Conservation (phyloP, 192 early-diverging fungal genomes). For the Gamsiella multidivaricata region DNA sequence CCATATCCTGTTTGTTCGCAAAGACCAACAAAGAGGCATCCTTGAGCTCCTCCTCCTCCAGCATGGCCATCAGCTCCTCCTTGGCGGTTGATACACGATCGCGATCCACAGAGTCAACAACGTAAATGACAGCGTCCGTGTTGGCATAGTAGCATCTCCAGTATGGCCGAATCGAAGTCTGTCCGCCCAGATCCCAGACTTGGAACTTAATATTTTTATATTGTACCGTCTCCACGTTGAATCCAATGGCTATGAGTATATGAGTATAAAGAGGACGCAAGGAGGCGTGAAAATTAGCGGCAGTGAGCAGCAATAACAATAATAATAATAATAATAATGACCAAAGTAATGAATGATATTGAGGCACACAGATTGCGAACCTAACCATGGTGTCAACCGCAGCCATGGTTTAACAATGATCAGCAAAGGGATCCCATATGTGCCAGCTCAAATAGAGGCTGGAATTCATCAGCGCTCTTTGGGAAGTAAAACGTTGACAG, state of each 20-base stretch:
- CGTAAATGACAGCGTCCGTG: slow-evolving; percentile 98
- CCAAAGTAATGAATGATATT: too few species aligned
- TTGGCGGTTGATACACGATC: slow-evolving; percentile 89
- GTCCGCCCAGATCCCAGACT: slow-evolving; percentile 97
- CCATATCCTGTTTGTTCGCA: slow-evolving; percentile 99
- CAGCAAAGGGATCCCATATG: too few species aligned
- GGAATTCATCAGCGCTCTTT: too few species aligned
- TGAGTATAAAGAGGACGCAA: too few species aligned
- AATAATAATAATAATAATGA: neutral
- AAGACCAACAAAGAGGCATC: slow-evolving; percentile 91
- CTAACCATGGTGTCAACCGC: too few species aligned
- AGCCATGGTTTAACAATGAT: too few species aligned
- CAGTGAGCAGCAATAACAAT: neutral
- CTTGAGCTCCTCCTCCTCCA: slow-evolving; percentile 94
- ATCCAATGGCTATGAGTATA: slow-evolving; percentile 76
- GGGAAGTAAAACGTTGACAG: too few species aligned
- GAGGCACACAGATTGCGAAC: too few species aligned
- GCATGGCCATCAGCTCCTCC: slow-evolving; percentile 93
- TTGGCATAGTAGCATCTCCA: slow-evolving; percentile 99
- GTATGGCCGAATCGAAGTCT: slow-evolving; percentile 91
- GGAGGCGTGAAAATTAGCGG: too few species aligned
- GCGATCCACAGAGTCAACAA: slow-evolving; percentile 93
- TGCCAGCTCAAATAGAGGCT: too few species aligned
- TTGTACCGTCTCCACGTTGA: slow-evolving; percentile 92
- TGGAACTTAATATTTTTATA: slow-evolving; percentile 99